These are phyloP conservation scores for Nemania diffusa DNA, from an alignment of 2,329 filamentous ascomycete species.

Conservation along the genomic window DNA sequence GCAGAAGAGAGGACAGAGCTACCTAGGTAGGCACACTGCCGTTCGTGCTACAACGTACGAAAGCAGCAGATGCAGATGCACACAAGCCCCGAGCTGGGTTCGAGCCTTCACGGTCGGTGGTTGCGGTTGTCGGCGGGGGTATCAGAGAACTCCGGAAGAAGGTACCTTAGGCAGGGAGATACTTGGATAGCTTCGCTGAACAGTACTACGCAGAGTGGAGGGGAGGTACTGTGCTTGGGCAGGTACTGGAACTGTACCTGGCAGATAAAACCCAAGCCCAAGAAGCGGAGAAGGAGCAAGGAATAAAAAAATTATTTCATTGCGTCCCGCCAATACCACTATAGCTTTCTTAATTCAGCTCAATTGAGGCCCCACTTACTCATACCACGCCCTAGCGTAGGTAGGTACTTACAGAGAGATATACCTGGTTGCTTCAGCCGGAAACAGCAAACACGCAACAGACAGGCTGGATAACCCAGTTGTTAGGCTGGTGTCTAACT, in stretches of 20 bases:
- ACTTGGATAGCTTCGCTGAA: neutral
- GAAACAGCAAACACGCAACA: constrained; percentile 30
- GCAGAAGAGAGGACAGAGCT: neutral
- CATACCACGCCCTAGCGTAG: constrained; percentile 2
- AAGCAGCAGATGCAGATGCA: constrained; percentile 2
- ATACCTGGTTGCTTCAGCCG: constrained; percentile 18
- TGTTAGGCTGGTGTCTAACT: neutral
- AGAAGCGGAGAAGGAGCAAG: constrained; percentile 22
- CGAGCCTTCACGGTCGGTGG: neutral
- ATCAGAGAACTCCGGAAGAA: constrained; percentile 1
- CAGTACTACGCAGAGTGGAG: neutral
- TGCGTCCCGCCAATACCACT: constrained; percentile 8
- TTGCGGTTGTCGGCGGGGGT: neutral
- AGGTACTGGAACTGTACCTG: constrained; percentile 2
- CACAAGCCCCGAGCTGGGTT: constrained; percentile 1
- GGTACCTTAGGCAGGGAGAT: constrained; percentile 2
- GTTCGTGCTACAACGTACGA: neutral
- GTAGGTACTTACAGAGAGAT: no score
- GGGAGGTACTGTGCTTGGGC: neutral
- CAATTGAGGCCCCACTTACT: constrained; percentile 21
- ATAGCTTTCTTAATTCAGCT: constrained; percentile 23
- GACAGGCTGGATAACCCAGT: neutral
- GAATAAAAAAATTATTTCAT: constrained; percentile 33
- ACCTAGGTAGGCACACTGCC: neutral
- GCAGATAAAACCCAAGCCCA: neutral